Base-by-base conservation (phyloP, 805 yeast species). In the Saturnispora bothae region DNA sequence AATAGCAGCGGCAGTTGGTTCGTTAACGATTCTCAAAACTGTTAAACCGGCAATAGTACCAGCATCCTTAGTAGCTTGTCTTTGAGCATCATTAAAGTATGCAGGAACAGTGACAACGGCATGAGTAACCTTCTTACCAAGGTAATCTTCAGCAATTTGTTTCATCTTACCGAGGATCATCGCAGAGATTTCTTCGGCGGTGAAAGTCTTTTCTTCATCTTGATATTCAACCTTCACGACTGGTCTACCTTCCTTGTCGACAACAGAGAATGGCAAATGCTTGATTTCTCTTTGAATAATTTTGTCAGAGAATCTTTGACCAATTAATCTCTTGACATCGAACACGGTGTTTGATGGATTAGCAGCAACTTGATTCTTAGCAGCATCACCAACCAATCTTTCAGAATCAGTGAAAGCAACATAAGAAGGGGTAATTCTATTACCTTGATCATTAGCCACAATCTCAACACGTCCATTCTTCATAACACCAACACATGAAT, bases 291-390 rank as follows among this genome's bases (percentile, higher is more conserved):
- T 70, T 49, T 72, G 77, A 40, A 86, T 92, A 54, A 78, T 89
- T 34, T 78, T 71, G 55, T 88, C 96, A 48, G 65, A 63, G 55
- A 78, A 83, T 58, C 83, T 74, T 68, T 78, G 77, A 51, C 94
- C 94, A 59, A 88, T 88, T 60, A 88, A 75, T 69, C 96, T 82
- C 72, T 88, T 88, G 55, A 95, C 95, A 56, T 88, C 96, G 56
- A 88, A 88, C 44, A 88, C 88, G 32, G 96, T 88, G 73, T 88
- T 88, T 44, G 68, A 50, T 38, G 96, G 96, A 69, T 89, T 89
- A 78, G 88, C 83, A 49, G 96, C 95, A 41, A 95, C 95, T 69
- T 89, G 96, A 66, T 89, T 88, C 78, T 89, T 89, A 44, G 96
- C 97, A 51, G 96, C 95, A 66, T 86, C 96, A 64, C 96, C 96